Evolutionary conservation across 805 yeast genomes (phyloP), one percentile per base, ranked within the genome.

Genomic region (Cyberlindnera xylosilytica): DNA sequence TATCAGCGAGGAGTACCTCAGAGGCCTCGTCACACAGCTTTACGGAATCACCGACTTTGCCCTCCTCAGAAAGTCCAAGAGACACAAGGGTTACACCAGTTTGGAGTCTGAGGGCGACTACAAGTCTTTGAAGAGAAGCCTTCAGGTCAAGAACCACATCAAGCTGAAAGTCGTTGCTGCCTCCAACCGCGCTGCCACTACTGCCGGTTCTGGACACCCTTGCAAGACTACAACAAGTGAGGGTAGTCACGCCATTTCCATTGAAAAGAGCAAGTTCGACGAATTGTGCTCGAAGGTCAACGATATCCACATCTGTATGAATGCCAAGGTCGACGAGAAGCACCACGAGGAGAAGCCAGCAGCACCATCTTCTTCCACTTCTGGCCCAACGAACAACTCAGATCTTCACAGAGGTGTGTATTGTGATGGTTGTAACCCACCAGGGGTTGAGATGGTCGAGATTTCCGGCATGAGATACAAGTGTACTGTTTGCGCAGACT

Each of bases 391-490:
- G 6, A 16, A 6, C 13, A 6, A 29, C 32, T 29, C 32, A 28
- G 29, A 29, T 16, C 22, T 39, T 19, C 52, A 48, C 28, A 33
- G 22, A 13, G 24, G 40, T 4, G 34, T 48, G 16, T 39, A 33
- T 30, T 49, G 52, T 39, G 52, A 49, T 23, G 39, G 26, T 19
- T 48, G 52, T 26, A 36, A 42, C 18, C 49, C 51, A 27, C 41
- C 44, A 16, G 47, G 32, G 3, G 9, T 26, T 8, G 17, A 39
- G 8, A 4, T 11, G 2, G 4, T 3, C 5, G 36, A 28, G 6
- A 36, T 48, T 16, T 6, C 13, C 5, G 52, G 52, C 1, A 20
- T 8, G 16, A 34, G 52, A 27, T 48, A 45, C 41, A 36, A 45
- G 34, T 48, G 52, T 19, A 16, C 22, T 3, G 41, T 37, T 12